Base-by-base conservation (phyloP, 78 protist genomes). In the Monosiga brevicollis region DNA sequence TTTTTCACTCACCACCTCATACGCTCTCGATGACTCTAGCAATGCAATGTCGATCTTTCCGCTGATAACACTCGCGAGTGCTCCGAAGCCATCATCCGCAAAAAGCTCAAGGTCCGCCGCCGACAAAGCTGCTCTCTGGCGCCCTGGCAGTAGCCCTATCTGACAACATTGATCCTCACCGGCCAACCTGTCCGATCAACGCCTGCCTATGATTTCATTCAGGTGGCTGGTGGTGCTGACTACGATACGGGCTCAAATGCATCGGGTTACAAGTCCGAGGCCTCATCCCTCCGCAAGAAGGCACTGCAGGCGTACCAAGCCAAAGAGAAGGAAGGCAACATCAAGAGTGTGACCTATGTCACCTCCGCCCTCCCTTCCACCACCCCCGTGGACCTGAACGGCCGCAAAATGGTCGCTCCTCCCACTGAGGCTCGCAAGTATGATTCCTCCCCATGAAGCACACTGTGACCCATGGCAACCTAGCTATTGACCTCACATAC, bases 191-290 rank as follows among this genome's bases (percentile, higher is more conserved):
- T n/a, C n/a, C n/a, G 37, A 84, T 15, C 62, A 49, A 6, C 62
- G 15, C 62, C 15, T 49, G 62, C 62, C 15, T 6, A 6, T 20
- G 29, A 49, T 15, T 6, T 49, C 29, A 6, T 6, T 15, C 62
- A 80, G 79, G 55, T n/a, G 26, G 88, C 79, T 34, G 81, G 83
- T 26, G 88, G 88, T 23, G 88, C 88, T n/a, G 83, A 85, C 62
- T 85, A 85, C 72, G 80, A 76, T 72, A 83, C 74, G 9, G 86
- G 81, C 78, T 76, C 79, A 77, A 82, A 82, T 78, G 34, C 9
- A 2, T 2, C n/a, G 23, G 85, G 85, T 25, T 82, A 82, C 55
- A 38, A 71, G 42, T 73, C 79, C 42, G 15, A 70, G 40, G 78
- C 36, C 11, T 23, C 40, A 11, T 1, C 36, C n/a, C 62, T 82